phyloP scores from a whole-genome alignment of 2,329 filamentous ascomycete genomes.

The Piedraia hortae region DNA sequence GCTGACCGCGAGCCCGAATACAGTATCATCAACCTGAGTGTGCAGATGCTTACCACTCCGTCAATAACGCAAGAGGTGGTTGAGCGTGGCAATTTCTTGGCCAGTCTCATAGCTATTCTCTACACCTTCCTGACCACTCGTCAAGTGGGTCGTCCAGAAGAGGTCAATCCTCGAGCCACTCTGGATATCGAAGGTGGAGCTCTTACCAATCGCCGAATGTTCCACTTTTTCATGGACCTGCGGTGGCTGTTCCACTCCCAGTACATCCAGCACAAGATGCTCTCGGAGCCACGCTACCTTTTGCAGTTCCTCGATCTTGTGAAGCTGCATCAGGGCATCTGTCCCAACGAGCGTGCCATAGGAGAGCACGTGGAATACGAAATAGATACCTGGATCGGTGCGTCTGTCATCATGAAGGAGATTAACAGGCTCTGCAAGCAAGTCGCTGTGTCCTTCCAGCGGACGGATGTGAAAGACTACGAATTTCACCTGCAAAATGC shows the following conservation, averaged over 20 bases:
- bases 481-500: constrained; percentile 41
- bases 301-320: constrained; percentile 87
- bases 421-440: constrained; percentile 80
- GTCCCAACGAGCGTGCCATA: constrained; percentile 71
- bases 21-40: constrained; percentile 88
- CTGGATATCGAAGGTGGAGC: constrained; percentile 84
- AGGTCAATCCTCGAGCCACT: constrained; percentile 62
- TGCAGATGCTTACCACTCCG: constrained; percentile 89
- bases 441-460: constrained; percentile 59
- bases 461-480: constrained; percentile 18
- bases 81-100: constrained; percentile 82
- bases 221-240: constrained; percentile 90
- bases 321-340: constrained; percentile 90
- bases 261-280: constrained; percentile 62
- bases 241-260: constrained; percentile 73
- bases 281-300: constrained; percentile 62
- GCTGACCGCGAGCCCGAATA: constrained; percentile 91
- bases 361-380: constrained; percentile 96
- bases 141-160: constrained; percentile 80
- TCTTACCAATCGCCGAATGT: constrained; percentile 82
- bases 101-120: constrained; percentile 78
- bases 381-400: constrained; percentile 92
- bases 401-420: constrained; percentile 76
- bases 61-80: constrained; percentile 93
- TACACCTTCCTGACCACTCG: constrained; percentile 93